These are phyloP conservation scores for Colletotrichum siamense DNA, from an alignment of 2,329 filamentous ascomycete species.

Conservation along the genomic window DNA sequence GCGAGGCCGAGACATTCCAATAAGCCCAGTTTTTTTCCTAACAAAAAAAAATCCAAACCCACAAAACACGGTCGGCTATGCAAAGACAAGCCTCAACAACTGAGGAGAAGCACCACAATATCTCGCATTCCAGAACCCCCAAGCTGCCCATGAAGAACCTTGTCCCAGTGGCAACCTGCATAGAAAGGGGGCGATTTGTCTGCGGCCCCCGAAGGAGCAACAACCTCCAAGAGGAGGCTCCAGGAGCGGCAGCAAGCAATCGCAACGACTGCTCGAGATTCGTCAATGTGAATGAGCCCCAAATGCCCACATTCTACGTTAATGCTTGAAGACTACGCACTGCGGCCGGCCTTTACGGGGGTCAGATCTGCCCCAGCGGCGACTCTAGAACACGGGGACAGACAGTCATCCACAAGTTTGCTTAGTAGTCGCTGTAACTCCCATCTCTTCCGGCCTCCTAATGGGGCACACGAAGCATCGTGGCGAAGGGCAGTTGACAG, in stretches of 20 bases:
- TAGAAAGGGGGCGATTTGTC: background rate
- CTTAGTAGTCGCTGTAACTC: background rate
- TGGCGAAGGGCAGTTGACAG: background rate
- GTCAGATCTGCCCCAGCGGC: background rate
- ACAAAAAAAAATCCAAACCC: background rate
- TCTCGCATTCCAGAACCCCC: background rate
- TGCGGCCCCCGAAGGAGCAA: background rate
- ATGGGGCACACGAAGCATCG: background rate
- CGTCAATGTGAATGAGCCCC: background rate
- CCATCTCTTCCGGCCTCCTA: background rate
- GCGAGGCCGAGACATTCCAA: background rate
- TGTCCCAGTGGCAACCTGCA: background rate
- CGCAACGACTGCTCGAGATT: background rate
- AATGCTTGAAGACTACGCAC: background rate
- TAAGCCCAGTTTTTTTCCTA: background rate
- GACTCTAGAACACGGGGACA: background rate
- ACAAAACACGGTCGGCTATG: conserved; percentile 4
- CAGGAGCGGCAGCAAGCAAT: background rate
- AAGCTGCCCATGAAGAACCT: conserved; percentile 2
- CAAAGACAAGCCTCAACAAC: conserved; percentile 10
- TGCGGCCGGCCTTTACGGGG: background rate
- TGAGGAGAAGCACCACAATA: background rate
- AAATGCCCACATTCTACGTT: background rate
- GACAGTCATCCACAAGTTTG: background rate
- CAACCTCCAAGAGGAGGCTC: background rate